Base-by-base conservation (phyloP, 768 basidiomycete species). In the Pilatotrama ljubarskyi region DNA sequence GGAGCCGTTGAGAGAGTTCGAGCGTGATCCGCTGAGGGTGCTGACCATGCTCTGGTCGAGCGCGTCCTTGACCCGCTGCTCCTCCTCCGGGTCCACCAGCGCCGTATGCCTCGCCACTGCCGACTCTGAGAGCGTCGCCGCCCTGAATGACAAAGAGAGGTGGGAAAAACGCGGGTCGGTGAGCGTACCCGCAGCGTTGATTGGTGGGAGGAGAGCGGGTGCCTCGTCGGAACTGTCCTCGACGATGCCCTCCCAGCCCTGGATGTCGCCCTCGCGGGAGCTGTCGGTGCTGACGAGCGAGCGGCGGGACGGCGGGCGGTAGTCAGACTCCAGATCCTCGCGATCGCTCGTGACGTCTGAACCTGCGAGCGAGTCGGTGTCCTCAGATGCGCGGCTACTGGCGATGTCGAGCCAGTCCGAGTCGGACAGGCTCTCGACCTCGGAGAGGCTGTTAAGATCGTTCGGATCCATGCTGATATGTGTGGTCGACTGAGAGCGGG, bases 341-440 rank as follows among this genome's bases (percentile, higher is more conserved):
- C 75, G 84, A 79, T 88, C 86, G 69, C 81, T 84, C 70, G 80
- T 84, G 29, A 32, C 29, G 63, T 78, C 76, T 64, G 84, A 84
- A 64, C 77, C 82, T 22, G 55, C 62, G 70, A 85, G 73, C 55
- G 87, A 89, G 68, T 88, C 87, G 71, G 83, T 84, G 74, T 86
- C 84, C 68, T 87, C 88, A 36, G 87, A 88, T 55, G 84, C 84
- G 65, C 82, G 83, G 70, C 81, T 84, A 68, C 84, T 86, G 29
- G 87, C 76, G 65, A 92, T 81, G 68, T 91, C 90, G 68, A 90
- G 86, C 90, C 90, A 92, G 73, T 92, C 90, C 29, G 87, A 90
- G 76, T 92, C 90, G 38, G 89, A 91, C 62, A 84, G 72, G 62
- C 73, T 82, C 70, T 88, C 88, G 64, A 80, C 70, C 70, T 90